These are phyloP conservation scores for Salvia splendens DNA, from an alignment of 257 asterid genomes.

Conservation along the genomic window DNA sequence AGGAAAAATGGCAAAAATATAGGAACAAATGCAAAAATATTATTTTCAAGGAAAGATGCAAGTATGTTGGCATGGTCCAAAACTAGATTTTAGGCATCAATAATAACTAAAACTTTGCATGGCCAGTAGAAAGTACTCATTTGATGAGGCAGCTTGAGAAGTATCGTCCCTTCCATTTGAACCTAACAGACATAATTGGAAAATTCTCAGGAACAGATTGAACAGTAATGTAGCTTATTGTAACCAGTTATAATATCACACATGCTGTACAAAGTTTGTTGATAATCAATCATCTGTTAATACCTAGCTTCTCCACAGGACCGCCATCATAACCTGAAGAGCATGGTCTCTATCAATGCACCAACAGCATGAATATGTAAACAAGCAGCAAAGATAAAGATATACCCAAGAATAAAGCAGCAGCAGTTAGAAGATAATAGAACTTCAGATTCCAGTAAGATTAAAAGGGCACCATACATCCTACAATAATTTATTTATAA, in stretches of 20 bases:
- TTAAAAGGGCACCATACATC: not conserved
- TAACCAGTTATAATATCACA: conserved; percentile 1
- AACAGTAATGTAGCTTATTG: not conserved
- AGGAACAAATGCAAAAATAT: conserved; percentile 18
- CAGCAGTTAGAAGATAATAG: conserved; percentile 3
- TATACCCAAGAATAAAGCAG: not conserved
- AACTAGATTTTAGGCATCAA: conserved; percentile 13
- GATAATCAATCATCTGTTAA: conserved; percentile 14
- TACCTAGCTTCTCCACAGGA: conserved; percentile 44
- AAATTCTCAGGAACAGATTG: conserved; percentile 23
- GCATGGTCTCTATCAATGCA: conserved; percentile 40
- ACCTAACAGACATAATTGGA: conserved; percentile 41
- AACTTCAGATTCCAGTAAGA: not conserved
- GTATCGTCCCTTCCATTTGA: conserved; percentile 41
- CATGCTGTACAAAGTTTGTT: conserved; percentile 7
- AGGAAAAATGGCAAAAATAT: conserved; percentile 11
- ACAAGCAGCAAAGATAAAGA: conserved; percentile 1
- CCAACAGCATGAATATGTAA: conserved; percentile 20
- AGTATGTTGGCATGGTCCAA: not conserved
- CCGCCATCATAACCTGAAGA: conserved; percentile 39
- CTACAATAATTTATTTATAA: not conserved
- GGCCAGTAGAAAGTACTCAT: conserved; percentile 50
- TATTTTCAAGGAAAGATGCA: conserved; percentile 2
- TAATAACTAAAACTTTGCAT: conserved; percentile 24
- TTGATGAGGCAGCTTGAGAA: conserved; percentile 41